These are phyloP conservation scores for Orbilia ellipsospora DNA, from an alignment of 2,329 filamentous ascomycete genomes.

Conservation along the genomic window DNA sequence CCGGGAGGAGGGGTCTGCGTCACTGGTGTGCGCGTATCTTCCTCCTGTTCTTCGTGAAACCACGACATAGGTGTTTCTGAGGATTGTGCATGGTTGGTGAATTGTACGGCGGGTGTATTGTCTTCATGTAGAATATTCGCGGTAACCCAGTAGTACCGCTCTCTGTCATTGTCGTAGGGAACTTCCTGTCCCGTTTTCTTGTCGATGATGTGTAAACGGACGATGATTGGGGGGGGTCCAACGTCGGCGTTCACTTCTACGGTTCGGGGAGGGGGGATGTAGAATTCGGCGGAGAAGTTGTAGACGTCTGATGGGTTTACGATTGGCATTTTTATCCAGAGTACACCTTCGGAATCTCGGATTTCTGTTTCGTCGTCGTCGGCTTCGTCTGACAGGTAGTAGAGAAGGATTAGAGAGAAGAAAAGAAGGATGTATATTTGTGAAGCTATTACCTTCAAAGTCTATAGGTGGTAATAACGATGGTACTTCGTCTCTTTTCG, in stretches of 20 bases:
- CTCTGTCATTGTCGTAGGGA: slow-evolving; percentile 46
- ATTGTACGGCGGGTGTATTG: slow-evolving; percentile 34
- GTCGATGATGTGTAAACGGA: slow-evolving; percentile 46
- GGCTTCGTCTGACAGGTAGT: slow-evolving; percentile 13
- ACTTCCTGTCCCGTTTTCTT: slow-evolving; percentile 49
- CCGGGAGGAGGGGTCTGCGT: slow-evolving; percentile 50
- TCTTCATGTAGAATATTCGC: slow-evolving; percentile 48
- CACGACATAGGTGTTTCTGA: slow-evolving; percentile 50
- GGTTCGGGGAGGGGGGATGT: slow-evolving; percentile 40
- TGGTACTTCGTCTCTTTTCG: slow-evolving; percentile 38
- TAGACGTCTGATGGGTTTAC: slow-evolving; percentile 41
- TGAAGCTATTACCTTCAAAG: slow-evolving; percentile 32
- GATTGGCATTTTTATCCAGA: slow-evolving; percentile 53
- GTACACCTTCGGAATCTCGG: slow-evolving; percentile 36
- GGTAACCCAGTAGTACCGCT: slow-evolving; percentile 45
- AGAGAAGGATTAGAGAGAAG: neutral
- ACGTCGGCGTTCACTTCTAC: slow-evolving; percentile 49
- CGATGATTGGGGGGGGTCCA: slow-evolving; percentile 49
- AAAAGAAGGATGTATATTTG: neutral
- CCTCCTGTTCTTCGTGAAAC: slow-evolving; percentile 53
- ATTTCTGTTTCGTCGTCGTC: slow-evolving; percentile 39
- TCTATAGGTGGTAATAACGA: slow-evolving; percentile 29
- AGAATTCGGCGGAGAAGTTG: slow-evolving; percentile 52
- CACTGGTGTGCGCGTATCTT: slow-evolving; percentile 47
- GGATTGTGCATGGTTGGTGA: slow-evolving; percentile 37